These are phyloP conservation scores for Aphelidium insulamus DNA, from an alignment of 371 early-diverging fungal species.

Conservation along the genomic window DNA sequence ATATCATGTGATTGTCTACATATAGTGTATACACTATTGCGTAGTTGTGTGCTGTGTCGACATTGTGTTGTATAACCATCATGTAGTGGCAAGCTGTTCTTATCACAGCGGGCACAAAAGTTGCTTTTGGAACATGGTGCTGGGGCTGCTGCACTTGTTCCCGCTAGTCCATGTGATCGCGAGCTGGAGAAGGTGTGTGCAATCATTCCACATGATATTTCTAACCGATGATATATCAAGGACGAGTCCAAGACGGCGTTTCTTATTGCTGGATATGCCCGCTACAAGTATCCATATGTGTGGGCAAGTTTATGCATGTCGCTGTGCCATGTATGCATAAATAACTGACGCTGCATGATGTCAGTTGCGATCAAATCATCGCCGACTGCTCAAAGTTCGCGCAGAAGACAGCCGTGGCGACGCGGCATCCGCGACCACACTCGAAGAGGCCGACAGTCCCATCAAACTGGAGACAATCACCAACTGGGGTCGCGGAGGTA, in stretches of 20 bases:
- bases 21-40: not conserved
- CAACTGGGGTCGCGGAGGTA: constrained; percentile 24
- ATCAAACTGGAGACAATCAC: constrained; percentile 27
- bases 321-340: not conserved
- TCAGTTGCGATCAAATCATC: constrained; percentile 33
- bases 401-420: constrained; percentile 16
- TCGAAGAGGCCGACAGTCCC: constrained; percentile 31
- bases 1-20: constrained; percentile 1
- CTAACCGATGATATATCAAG: constrained; percentile 6
- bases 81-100: constrained; percentile 5
- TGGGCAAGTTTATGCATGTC: constrained; percentile 22
- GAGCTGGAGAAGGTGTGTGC: constrained; percentile 18
- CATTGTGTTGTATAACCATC: constrained; percentile 5
- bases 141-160: constrained; percentile 3
- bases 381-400: constrained; percentile 13
- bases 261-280: constrained; percentile 46
- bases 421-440: too few species aligned
- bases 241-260: constrained; percentile 28
- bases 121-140: too few species aligned
- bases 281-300: constrained; percentile 56
- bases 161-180: constrained; percentile 20
- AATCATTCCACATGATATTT: constrained; percentile 3
- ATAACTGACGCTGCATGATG: not conserved
- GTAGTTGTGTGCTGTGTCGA: not conserved
- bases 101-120: too few species aligned